Conservation (phyloP, 495 filamentous ascomycete genomes). For the Jackrogersella multiformis region DNA sequence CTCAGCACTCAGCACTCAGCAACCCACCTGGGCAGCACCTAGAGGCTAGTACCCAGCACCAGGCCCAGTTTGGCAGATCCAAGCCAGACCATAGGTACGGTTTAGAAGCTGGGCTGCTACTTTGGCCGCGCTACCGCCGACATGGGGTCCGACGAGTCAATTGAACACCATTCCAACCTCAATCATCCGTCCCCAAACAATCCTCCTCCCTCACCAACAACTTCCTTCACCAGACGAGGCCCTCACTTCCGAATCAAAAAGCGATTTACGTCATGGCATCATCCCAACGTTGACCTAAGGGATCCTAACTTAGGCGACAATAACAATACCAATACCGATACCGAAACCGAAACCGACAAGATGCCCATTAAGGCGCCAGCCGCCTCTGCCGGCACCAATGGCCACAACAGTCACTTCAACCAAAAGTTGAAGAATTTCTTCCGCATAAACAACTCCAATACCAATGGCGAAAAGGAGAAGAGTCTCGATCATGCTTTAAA, state of each 20-base stretch:
- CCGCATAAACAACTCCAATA: conserved; percentile 79
- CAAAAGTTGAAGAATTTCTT: conserved; percentile 98
- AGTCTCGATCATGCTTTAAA: conserved; percentile 53
- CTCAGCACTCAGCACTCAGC: too few species aligned
- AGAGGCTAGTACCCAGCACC: conserved; percentile 4
- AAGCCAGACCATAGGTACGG: conserved; percentile 14
- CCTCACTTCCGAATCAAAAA: conserved; percentile 45
- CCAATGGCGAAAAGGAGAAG: conserved; percentile 52
- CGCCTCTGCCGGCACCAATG: conserved; percentile 44
- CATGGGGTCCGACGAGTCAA: conserved; percentile 45
- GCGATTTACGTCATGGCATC: conserved; percentile 48
- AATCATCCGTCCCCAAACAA: conserved; percentile 29
- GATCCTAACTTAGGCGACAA: conserved; percentile 31
- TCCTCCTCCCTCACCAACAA: conserved; percentile 38
- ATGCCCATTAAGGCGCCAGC: conserved; percentile 48
- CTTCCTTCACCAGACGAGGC: conserved; percentile 34
- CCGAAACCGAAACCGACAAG: conserved; percentile 34
- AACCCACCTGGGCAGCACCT: too few species aligned
- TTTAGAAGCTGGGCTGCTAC: background rate
- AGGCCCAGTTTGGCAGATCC: conserved; percentile 31
- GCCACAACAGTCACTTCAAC: conserved; percentile 76
- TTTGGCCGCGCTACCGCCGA: conserved; percentile 35
- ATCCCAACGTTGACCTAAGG: conserved; percentile 43
- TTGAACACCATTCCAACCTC: conserved; percentile 45
- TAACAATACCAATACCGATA: conserved; percentile 12